Percentiles rank a stretch among this genome's conserved stretches.
Conservation (phyloP, 306 rosid species). For the Trifolium repens region DNA sequence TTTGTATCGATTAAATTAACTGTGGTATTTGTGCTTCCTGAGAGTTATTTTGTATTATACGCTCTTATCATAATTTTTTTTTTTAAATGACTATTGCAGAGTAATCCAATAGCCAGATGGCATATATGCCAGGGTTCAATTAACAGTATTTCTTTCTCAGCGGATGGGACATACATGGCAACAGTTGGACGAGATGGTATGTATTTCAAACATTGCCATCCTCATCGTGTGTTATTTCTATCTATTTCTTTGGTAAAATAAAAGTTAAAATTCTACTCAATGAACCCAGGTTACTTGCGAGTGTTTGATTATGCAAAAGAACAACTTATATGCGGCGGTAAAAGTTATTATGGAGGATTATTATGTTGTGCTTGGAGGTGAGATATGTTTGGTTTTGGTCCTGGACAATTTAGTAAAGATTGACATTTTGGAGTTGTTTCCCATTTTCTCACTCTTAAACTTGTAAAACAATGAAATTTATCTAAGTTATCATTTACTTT, state of each 20-base stretch:
- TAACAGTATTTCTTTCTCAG: constrained; percentile 84
- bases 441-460: constrained; percentile 17
- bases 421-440: constrained; percentile 37
- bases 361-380: constrained; percentile 98
- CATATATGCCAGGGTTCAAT: constrained; percentile 93
- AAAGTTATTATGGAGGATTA: constrained; percentile 97
- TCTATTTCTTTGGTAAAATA: not conserved
- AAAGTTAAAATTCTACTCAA: constrained; percentile 31
- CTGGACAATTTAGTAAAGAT: constrained; percentile 32
- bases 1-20: constrained; percentile 41
- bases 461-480: constrained; percentile 22
- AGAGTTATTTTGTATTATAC: not conserved
- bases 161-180: constrained; percentile 78
- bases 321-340: constrained; percentile 91
- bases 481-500: not conserved
- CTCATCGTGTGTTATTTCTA: constrained; percentile 17
- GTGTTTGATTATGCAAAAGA: constrained; percentile 91
- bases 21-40: constrained; percentile 22
- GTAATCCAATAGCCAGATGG: constrained; percentile 96
- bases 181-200: constrained; percentile 98
- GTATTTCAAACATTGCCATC: constrained; percentile 26
- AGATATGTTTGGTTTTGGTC: constrained; percentile 40
- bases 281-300: constrained; percentile 80
- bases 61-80: not conserved
- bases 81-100: constrained; percentile 56